Evolutionary conservation across 768 basidiomycete species (phyloP).

Genomic region (Pulveroboletus sp.): DNA sequence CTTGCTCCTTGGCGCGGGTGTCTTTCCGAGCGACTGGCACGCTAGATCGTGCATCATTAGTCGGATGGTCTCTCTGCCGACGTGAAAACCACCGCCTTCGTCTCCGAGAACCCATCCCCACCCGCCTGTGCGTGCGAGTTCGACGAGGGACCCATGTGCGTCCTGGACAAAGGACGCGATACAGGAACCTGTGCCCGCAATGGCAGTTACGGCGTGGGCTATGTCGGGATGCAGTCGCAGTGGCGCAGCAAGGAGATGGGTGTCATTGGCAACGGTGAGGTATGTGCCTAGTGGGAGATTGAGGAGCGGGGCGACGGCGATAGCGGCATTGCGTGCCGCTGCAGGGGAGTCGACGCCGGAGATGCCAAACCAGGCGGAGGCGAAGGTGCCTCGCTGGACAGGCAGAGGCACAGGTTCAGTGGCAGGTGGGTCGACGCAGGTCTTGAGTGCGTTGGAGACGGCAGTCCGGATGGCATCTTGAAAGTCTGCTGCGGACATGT

Average conservation of each 20-base stretch:
- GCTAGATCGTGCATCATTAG: slow-evolving; percentile 61
- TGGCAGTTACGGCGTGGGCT: slow-evolving; percentile 62
- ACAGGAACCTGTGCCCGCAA: slow-evolving; percentile 82
- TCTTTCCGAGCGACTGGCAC: slow-evolving; percentile 38
- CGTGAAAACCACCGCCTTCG: slow-evolving; percentile 79
- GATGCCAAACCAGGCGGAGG: slow-evolving; percentile 79
- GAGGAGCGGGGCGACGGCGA: slow-evolving; percentile 54
- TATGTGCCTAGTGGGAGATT: slow-evolving; percentile 52
- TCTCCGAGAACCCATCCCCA: slow-evolving; percentile 88
- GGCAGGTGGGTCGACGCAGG: slow-evolving; percentile 37
- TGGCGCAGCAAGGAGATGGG: slow-evolving; percentile 80
- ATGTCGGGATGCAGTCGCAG: slow-evolving; percentile 60
- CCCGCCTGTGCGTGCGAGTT: slow-evolving; percentile 71
- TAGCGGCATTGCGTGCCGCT: slow-evolving; percentile 54
- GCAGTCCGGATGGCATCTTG: slow-evolving; percentile 49
- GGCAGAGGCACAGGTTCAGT: slow-evolving; percentile 37
- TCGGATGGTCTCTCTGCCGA: slow-evolving; percentile 74
- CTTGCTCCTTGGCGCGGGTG: slow-evolving; percentile 15
- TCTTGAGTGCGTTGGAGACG: slow-evolving; percentile 52
- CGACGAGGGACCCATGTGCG: slow-evolving; percentile 41
- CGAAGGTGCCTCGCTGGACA: slow-evolving; percentile 43
- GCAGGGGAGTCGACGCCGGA: slow-evolving; percentile 78
- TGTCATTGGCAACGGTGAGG: slow-evolving; percentile 75
- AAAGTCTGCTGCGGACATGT: slow-evolving; percentile 66
- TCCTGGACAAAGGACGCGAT: slow-evolving; percentile 60